These are phyloP conservation scores for Plasmodium vivax DNA, from an alignment of 169 alveolate species.

Conservation along the genomic window DNA sequence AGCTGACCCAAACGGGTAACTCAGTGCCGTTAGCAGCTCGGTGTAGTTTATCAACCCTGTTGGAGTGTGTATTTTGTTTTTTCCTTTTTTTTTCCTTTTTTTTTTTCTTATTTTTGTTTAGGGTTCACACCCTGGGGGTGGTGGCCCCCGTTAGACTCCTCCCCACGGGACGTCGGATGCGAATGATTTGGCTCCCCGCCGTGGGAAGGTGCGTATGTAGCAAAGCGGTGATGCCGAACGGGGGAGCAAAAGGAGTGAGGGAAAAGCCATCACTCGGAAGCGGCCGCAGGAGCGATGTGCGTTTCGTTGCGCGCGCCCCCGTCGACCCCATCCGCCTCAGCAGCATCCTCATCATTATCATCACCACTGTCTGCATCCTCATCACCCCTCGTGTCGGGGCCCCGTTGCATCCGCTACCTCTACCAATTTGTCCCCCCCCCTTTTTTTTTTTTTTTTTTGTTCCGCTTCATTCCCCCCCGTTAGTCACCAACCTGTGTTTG, in stretches of 20 bases:
- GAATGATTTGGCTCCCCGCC: neutral
- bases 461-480: neutral
- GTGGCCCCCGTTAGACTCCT: neutral
- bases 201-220: neutral
- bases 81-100: no score
- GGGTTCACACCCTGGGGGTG: neutral
- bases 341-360: neutral
- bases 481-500: neutral
- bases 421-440: neutral
- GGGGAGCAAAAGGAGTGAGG: neutral
- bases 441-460: neutral
- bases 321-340: neutral
- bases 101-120: no score
- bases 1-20: neutral
- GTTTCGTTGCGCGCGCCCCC: neutral
- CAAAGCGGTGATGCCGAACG: neutral
- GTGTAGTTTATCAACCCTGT: neutral
- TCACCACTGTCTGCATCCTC: neutral
- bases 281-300: neutral
- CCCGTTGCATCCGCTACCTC: neutral
- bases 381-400: neutral
- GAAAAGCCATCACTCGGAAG: neutral
- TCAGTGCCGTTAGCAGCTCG: neutral
- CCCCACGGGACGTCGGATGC: neutral
- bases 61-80: neutral